phyloP scores from a whole-genome alignment of 257 asterid species.

The Solanum boliviense region DNA sequence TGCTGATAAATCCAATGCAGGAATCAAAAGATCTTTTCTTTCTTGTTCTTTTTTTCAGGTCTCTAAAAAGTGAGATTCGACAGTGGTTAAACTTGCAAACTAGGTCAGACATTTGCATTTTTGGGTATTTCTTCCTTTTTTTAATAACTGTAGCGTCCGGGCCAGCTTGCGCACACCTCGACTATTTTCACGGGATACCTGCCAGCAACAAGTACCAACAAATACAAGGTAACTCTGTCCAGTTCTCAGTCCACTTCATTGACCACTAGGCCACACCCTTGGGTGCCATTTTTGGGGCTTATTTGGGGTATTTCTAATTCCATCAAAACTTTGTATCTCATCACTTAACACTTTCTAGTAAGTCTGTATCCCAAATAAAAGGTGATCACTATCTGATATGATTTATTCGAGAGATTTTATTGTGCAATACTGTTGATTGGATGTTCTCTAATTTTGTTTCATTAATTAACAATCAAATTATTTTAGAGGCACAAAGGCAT shows the following conservation, averaged over 20 bases:
- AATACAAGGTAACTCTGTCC: neutral
- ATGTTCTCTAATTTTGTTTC: neutral
- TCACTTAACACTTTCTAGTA: neutral
- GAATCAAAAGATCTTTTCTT: neutral
- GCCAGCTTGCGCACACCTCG: neutral
- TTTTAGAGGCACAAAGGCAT: neutral
- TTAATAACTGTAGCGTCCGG: no score
- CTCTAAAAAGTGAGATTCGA: neutral
- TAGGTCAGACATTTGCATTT: neutral
- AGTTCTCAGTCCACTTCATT: neutral
- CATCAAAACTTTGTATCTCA: neutral
- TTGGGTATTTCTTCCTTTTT: neutral
- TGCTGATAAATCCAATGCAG: neutral
- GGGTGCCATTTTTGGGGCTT: neutral
- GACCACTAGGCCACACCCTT: neutral
- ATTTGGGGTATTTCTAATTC: neutral
- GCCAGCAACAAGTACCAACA: neutral
- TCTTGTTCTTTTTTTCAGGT: neutral
- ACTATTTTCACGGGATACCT: neutral
- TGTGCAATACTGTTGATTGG: neutral
- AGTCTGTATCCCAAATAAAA: neutral
- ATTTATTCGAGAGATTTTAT: neutral
- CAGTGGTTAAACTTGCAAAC: neutral
- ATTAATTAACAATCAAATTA: neutral
- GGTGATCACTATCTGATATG: neutral